Conservation (phyloP, 2,329 filamentous ascomycete genomes). For the Trichoderma sp. region DNA sequence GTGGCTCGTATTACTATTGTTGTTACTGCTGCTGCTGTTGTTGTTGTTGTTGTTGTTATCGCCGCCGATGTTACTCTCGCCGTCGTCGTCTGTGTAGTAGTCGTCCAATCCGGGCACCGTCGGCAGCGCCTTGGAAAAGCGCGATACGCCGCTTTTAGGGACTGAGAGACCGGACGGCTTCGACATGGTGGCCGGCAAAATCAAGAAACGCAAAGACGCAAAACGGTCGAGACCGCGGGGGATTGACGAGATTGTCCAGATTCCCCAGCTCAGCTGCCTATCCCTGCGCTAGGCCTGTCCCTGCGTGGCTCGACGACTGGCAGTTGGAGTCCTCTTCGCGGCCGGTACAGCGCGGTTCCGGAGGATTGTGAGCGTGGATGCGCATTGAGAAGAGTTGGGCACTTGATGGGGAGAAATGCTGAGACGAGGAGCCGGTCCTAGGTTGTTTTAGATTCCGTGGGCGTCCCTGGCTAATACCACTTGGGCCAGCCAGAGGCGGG, state of each 20-base stretch:
- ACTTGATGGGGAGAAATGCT: constrained; percentile 17
- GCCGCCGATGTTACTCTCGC: constrained; percentile 23
- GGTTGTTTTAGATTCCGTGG: constrained; percentile 23
- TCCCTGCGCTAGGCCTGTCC: neutral
- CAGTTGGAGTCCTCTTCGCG: neutral
- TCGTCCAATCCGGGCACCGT: constrained; percentile 44
- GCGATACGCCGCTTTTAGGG: constrained; percentile 48
- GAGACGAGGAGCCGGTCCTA: constrained; percentile 22
- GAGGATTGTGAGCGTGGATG: neutral
- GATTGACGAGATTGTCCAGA: neutral
- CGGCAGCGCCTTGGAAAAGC: constrained; percentile 61
- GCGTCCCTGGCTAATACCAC: constrained; percentile 25
- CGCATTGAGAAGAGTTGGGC: constrained; percentile 9
- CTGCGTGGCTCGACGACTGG: neutral
- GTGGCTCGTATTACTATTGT: neutral
- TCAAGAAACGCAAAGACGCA: neutral
- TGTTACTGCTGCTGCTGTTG: constrained; percentile 13
- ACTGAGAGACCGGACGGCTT: constrained; percentile 3
- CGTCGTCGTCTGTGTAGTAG: constrained; percentile 25
- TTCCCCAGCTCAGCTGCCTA: neutral
- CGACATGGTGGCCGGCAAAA: constrained; percentile 11
- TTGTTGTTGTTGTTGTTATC: constrained; percentile 22
- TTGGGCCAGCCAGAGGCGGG: constrained; percentile 15
- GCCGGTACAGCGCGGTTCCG: constrained; percentile 1
- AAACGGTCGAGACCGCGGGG: constrained; percentile 11